Conservation (phyloP, 176 grass and related monocot genomes). For the Oryza officinalis region DNA sequence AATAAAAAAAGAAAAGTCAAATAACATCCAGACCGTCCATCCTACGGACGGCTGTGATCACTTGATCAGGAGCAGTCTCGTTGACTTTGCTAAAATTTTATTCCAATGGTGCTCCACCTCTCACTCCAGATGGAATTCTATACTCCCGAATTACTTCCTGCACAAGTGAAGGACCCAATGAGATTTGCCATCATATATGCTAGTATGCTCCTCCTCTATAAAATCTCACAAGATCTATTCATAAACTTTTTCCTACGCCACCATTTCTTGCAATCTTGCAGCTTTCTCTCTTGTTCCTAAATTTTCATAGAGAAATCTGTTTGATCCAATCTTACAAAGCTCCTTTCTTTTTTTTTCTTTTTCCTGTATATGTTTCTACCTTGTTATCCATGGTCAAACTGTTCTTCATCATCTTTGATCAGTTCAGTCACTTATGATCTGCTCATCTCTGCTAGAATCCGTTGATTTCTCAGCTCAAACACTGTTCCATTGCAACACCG, state of each 20-base stretch:
- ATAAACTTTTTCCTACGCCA: conserved; percentile 25
- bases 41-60: not conserved
- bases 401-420: not conserved
- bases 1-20: not conserved
- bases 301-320: not conserved
- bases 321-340: not conserved
- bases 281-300: not conserved
- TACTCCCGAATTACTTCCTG: conserved; percentile 42
- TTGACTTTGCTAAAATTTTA: conserved; percentile 45
- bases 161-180: conserved; percentile 45
- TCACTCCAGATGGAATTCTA: conserved; percentile 24
- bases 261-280: conserved; percentile 40
- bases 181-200: conserved; percentile 9
- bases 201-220: not conserved
- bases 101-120: conserved; percentile 54
- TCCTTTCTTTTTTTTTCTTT: not conserved
- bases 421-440: not conserved
- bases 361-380: conserved; percentile 6
- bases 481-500: conserved; percentile 8
- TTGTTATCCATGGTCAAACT: conserved; percentile 3
- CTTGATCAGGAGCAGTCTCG: not conserved
- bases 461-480: not conserved
- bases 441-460: not conserved
- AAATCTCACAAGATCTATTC: conserved; percentile 34
- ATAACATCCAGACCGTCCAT: conserved; percentile 9